Percentiles rank a stretch among this genome's conserved stretches.
Conservation (phyloP, 2,329 filamentous ascomycete genomes). For the Microsporum audouinii region DNA sequence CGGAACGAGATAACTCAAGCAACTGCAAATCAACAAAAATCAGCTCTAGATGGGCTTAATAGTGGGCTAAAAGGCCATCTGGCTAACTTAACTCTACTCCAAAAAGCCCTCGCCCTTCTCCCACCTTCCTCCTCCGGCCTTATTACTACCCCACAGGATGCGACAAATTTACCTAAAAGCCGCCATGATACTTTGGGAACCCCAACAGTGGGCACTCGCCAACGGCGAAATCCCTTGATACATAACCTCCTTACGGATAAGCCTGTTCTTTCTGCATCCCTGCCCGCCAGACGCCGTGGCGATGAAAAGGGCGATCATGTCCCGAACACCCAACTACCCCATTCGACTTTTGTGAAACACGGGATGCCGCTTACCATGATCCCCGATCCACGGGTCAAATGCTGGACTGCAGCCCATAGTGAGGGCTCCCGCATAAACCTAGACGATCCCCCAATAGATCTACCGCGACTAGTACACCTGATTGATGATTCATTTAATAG, state of each 20-base stretch:
- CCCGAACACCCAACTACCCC: constrained; percentile 32
- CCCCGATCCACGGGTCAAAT: constrained; percentile 53
- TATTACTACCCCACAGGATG: constrained; percentile 76
- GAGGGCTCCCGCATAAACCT: constrained; percentile 54
- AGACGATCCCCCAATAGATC: constrained; percentile 69
- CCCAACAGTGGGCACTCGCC: constrained; percentile 44
- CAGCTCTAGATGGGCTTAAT: constrained; percentile 7
- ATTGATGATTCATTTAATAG: constrained; percentile 91
- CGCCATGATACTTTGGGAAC: constrained; percentile 23
- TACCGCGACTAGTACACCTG: constrained; percentile 68
- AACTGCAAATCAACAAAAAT: constrained; percentile 8
- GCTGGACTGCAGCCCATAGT: constrained; percentile 57
- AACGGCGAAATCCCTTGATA: constrained; percentile 72
- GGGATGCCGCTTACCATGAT: constrained; percentile 82
- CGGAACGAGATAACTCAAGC: constrained; percentile 45
- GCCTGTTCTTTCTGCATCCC: constrained; percentile 78
- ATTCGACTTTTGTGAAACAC: constrained; percentile 76
- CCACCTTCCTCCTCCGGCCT: constrained; percentile 77
- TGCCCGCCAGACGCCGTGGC: constrained; percentile 58
- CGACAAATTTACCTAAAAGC: constrained; percentile 48
- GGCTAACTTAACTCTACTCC: constrained; percentile 63
- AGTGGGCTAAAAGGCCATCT: constrained; percentile 40
- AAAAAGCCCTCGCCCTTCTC: constrained; percentile 59
- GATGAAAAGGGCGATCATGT: constrained; percentile 24
- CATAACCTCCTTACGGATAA: constrained; percentile 95